Base-by-base conservation (phyloP, 768 basidiomycete species). In the Leccinum aurantiacum region DNA sequence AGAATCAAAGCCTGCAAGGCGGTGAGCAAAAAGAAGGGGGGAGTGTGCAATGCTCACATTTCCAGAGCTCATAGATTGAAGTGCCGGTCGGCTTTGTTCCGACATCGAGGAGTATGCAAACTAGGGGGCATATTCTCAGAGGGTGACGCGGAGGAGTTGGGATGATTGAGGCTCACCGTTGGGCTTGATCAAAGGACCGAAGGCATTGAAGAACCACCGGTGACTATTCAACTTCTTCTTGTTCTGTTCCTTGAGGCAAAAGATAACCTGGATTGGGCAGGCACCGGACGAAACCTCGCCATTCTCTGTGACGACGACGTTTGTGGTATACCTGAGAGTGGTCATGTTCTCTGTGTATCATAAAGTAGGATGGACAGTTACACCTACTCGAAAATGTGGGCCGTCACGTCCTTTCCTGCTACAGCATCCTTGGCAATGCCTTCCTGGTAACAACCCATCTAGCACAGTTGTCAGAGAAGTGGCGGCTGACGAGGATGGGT, bases 121-220 rank as follows among this genome's bases (percentile, higher is more conserved):
- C 93, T 89, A 56, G 14, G 44, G 37, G 53, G 41, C 46, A 27
- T 25, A 3, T 9, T 37, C 14, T 64, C 9, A 63, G 57, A 38
- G 10, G 46, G 22, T 52, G 35, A 48, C 15, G 22, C 4, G 7
- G 19, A 1, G 11, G 10, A 44, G 37, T 3, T 3, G 6, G 27
- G 15, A 17, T 8, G 13, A 31, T 54, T 53, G n/a, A 25, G 8
- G 46, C 77, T 35, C 54, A 88, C 90, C 89, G 67, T 94, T 93
- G 41, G 94, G 89, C 62, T 87, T 84, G 67, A 96, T 83, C 58
- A 95, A 79, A 25, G 94, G 92, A 22, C 91, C 91, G 64, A 96
- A 91, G 0, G 92, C 95, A 69, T 97, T 97, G 83, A 97, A 96
- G 81, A 96, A 96, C 95, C 95, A 97, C 19, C 95, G 84, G 69